Base-by-base conservation (phyloP, 331 rosid genomes). In the Pyracantha coccinea region DNA sequence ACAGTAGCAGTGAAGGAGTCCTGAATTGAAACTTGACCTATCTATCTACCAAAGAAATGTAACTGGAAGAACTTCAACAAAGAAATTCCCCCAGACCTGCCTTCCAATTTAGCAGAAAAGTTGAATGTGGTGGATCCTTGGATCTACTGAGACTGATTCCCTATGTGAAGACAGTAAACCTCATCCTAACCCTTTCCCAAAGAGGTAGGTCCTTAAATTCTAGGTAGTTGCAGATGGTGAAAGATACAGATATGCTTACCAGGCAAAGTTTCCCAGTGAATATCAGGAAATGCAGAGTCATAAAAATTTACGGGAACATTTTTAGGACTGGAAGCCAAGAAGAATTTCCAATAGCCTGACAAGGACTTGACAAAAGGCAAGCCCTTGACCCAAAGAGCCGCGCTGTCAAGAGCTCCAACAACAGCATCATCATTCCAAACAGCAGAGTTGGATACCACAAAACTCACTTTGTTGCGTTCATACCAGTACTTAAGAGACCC, bases 291-390 rank as follows among this genome's bases (percentile, higher is more conserved):
- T 21, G 74, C 80, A 55, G 31, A 81, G 12, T 73, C 90, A 84
- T 83, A 75, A 75, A 94, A 94, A 17, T 89, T 85, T 68, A 59
- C 20, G 31, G 99, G 99, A 33, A 87, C 89, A 69, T 77, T 80
- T 11, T 68, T 58, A 23, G 99, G 99, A 83, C 15, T 81, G 55
- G 87, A 32, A 62, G 99, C 97, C 77, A 90, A 71, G 75, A 67
- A 87, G 84, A 94, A 94, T 72, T 86, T 94, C 99, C 99, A 94
- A 79, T 83, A 76, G 21, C 99, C 99, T 71, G 97, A 94, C 76
- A 94, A 73, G 44, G 99, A 90, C 87, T 85, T 88, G 21, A 94
- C 87, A 73, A 86, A 94, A 66, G 97, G 96, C 82, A 86, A 87
- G 68, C 73, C 91, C 77, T 85, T 87, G 72, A 85, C 96, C 99